Conservation (phyloP, 2,329 filamentous ascomycete species). For the Pseudogymnoascus sp. region DNA sequence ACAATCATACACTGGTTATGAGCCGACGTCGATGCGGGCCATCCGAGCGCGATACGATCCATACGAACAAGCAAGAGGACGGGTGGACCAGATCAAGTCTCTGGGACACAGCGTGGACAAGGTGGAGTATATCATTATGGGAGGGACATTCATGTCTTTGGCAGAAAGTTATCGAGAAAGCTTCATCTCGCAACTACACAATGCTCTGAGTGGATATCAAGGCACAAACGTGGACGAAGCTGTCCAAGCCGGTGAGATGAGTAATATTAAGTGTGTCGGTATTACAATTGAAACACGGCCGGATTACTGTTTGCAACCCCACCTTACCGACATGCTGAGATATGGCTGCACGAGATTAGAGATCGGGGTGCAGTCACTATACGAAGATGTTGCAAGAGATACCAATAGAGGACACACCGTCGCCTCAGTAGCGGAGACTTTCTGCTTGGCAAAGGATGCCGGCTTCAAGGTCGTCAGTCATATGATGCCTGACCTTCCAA, state of each 20-base stretch:
- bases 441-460: slow-evolving; percentile 93
- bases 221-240: slow-evolving; percentile 93
- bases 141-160: slow-evolving; percentile 97
- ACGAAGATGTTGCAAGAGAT: slow-evolving; percentile 96
- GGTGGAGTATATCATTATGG: slow-evolving; percentile 99
- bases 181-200: slow-evolving; percentile 94
- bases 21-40: slow-evolving; percentile 96
- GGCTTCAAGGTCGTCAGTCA: slow-evolving; percentile 98
- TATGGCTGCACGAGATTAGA: slow-evolving; percentile 95
- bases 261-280: slow-evolving; percentile 93
- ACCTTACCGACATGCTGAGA: slow-evolving; percentile 91
- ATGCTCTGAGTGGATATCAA: slow-evolving; percentile 92
- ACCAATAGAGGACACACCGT: slow-evolving; percentile 97
- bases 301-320: slow-evolving; percentile 94
- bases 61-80: slow-evolving; percentile 91
- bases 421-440: slow-evolving; percentile 89
- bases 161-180: slow-evolving; percentile 81
- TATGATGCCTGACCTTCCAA: slow-evolving; percentile 99
- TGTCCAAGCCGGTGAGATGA: slow-evolving; percentile 90
- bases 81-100: slow-evolving; percentile 93
- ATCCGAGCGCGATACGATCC: slow-evolving; percentile 96
- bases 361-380: slow-evolving; percentile 91
- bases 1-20: slow-evolving; percentile 97
- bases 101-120: slow-evolving; percentile 97
- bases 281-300: slow-evolving; percentile 97